phyloP scores from a whole-genome alignment of 1,284 basidiomycete genomes.

The Inonotus obliquus region DNA sequence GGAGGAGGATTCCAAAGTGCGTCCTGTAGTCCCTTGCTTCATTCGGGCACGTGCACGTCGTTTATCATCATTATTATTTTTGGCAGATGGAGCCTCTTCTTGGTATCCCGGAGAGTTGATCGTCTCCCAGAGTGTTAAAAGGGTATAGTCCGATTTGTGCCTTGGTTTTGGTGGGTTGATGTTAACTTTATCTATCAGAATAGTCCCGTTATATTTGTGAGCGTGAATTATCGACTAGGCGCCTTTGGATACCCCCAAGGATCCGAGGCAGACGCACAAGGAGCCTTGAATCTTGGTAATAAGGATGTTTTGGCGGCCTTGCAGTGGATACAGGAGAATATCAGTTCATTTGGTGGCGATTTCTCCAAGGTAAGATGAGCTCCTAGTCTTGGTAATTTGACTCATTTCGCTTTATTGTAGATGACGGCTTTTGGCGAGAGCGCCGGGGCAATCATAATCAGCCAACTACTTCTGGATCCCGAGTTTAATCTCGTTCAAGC shows the following conservation, averaged over 20 bases:
- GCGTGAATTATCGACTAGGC: conserved; percentile 49
- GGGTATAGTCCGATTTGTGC: conserved; percentile 29
- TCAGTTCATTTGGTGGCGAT: conserved; percentile 45
- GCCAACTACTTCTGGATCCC: conserved; percentile 39
- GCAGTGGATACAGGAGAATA: conserved; percentile 46
- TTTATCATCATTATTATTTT: neutral
- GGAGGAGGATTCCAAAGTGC: conserved; percentile 23
- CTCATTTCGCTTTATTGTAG: conserved; percentile 22
- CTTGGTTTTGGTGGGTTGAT: neutral
- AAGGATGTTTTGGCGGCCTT: conserved; percentile 41
- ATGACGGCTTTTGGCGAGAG: conserved; percentile 53
- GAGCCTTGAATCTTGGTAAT: conserved; percentile 40
- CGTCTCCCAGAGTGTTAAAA: conserved; percentile 39
- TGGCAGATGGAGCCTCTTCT: conserved; percentile 29
- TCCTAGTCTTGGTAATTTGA: neutral
- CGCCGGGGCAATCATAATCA: conserved; percentile 45
- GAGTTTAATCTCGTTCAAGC: conserved; percentile 37
- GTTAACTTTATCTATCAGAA: conserved; percentile 13
- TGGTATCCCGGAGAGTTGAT: conserved; percentile 39
- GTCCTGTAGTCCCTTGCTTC: neutral
- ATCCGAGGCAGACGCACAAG: conserved; percentile 35
- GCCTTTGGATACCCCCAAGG: conserved; percentile 48
- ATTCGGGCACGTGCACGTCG: too few species aligned
- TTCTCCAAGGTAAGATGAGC: conserved; percentile 33
- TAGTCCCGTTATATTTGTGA: conserved; percentile 53